A percentile compares a stretch with the other conserved stretches of the same genome.
phyloP scores from a whole-genome alignment of 257 asterid genomes.

The Ballota nigra region DNA sequence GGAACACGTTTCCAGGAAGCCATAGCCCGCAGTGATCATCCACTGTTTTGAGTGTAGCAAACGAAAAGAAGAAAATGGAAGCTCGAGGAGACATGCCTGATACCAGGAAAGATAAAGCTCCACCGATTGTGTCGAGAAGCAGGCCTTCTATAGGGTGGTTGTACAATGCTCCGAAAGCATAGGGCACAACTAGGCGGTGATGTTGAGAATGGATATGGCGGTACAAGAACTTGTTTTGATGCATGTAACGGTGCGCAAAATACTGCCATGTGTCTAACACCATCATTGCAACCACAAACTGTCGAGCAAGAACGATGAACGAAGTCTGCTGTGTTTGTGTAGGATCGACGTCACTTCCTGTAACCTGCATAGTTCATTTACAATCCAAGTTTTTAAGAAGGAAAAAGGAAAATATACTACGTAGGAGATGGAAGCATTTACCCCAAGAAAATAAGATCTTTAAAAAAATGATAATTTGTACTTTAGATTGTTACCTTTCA shows the following conservation, averaged over 20 bases:
- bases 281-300: conserved; percentile 64
- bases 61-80: conserved; percentile 89
- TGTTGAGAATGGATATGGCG: conserved; percentile 86
- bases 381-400: not conserved
- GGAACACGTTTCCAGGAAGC: conserved; percentile 89
- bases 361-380: conserved; percentile 47
- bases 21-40: conserved; percentile 94
- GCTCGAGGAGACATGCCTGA: conserved; percentile 93
- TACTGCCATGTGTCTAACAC: conserved; percentile 90
- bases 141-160: conserved; percentile 95
- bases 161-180: conserved; percentile 89
- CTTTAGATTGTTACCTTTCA: conserved; percentile 1
- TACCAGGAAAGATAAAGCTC: conserved; percentile 74
- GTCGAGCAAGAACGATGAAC: conserved; percentile 50
- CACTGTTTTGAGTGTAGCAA: conserved; percentile 85
- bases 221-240: conserved; percentile 86
- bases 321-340: conserved; percentile 41
- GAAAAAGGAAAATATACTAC: not conserved
- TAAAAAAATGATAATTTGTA: not conserved
- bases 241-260: conserved; percentile 94
- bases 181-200: conserved; percentile 83
- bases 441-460: not conserved
- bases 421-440: not conserved
- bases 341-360: conserved; percentile 53
- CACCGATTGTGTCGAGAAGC: conserved; percentile 83